These are phyloP conservation scores for Candida maesae DNA, from an alignment of 805 yeast species.

Conservation along the genomic window DNA sequence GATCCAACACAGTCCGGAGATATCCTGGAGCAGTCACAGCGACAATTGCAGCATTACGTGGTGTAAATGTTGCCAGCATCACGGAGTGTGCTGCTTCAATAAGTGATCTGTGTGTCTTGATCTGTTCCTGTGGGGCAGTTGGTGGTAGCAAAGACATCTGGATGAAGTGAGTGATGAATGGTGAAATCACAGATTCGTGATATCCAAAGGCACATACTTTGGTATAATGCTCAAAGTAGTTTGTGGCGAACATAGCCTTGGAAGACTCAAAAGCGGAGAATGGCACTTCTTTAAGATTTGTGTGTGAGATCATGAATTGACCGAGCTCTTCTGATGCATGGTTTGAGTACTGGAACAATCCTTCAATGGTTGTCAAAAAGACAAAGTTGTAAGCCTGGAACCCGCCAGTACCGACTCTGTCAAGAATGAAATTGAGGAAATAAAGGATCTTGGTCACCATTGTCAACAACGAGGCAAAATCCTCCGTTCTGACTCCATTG, in stretches of 20 bases:
- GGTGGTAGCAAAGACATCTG: slow-evolving; percentile 9
- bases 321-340: slow-evolving; percentile 28
- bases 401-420: slow-evolving; percentile 59
- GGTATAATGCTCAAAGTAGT: slow-evolving; percentile 31
- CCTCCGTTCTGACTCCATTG: slow-evolving; percentile 14
- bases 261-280: slow-evolving; percentile 27
- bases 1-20: slow-evolving; percentile 42
- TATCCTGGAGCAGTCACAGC: slow-evolving; percentile 35
- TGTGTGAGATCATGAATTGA: slow-evolving; percentile 26
- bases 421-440: slow-evolving; percentile 43
- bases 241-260: slow-evolving; percentile 27
- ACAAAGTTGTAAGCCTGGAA: slow-evolving; percentile 62
- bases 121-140: not conserved
- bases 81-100: slow-evolving; percentile 68
- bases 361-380: slow-evolving; percentile 46
- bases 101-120: slow-evolving; percentile 16
- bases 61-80: slow-evolving; percentile 34
- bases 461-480: slow-evolving; percentile 24
- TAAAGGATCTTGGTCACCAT: slow-evolving; percentile 39
- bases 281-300: slow-evolving; percentile 20
- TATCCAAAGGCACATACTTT: slow-evolving; percentile 32
- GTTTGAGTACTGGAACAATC: slow-evolving; percentile 29
- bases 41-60: slow-evolving; percentile 21
- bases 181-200: slow-evolving; percentile 31
- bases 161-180: slow-evolving; percentile 25